A percentile compares a stretch with the other conserved stretches of the same genome.
Conservation (phyloP, 2,329 filamentous ascomycete genomes). For the Rutstroemia sp. region DNA sequence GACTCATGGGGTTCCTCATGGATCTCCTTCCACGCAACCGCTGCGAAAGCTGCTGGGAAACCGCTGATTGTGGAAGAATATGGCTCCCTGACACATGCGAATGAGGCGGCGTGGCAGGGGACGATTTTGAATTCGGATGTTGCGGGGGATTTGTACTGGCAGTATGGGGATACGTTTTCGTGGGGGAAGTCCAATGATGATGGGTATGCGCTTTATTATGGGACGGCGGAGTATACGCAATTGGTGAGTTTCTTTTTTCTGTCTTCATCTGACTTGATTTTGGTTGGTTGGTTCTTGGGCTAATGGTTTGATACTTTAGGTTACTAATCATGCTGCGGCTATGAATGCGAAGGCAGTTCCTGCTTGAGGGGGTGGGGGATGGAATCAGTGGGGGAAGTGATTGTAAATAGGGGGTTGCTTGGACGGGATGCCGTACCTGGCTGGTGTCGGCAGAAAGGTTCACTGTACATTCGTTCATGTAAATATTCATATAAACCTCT, state of each 20-base stretch:
- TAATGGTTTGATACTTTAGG: slow-evolving; percentile 2
- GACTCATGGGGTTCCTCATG: slow-evolving; percentile 38
- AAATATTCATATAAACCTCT: too few species aligned
- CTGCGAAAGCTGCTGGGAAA: slow-evolving; percentile 33
- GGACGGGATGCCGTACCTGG: too few species aligned
- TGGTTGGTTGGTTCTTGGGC: too few species aligned
- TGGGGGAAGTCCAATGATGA: slow-evolving; percentile 22
- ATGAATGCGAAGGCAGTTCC: slow-evolving; percentile 16
- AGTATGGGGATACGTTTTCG: slow-evolving; percentile 24
- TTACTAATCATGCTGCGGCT: slow-evolving; percentile 20
- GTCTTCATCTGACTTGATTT: too few species aligned
- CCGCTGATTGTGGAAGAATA: slow-evolving; percentile 36
- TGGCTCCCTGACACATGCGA: slow-evolving; percentile 22
- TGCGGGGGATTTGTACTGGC: slow-evolving; percentile 28
- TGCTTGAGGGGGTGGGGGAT: background rate
- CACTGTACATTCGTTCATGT: too few species aligned
- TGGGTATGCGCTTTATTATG: slow-evolving; percentile 25
- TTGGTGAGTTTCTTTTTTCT: slow-evolving; percentile 12
- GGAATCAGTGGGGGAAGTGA: too few species aligned
- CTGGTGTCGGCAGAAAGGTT: too few species aligned
- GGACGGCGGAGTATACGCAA: slow-evolving; percentile 20
- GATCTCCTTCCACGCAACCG: slow-evolving; percentile 38
- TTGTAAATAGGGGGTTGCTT: background rate
- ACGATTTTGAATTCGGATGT: slow-evolving; percentile 16
- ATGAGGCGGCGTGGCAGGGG: slow-evolving; percentile 21